These are phyloP conservation scores for Flaveria ramosissima DNA, from an alignment of 129 eudicot species.

Conservation along the genomic window DNA sequence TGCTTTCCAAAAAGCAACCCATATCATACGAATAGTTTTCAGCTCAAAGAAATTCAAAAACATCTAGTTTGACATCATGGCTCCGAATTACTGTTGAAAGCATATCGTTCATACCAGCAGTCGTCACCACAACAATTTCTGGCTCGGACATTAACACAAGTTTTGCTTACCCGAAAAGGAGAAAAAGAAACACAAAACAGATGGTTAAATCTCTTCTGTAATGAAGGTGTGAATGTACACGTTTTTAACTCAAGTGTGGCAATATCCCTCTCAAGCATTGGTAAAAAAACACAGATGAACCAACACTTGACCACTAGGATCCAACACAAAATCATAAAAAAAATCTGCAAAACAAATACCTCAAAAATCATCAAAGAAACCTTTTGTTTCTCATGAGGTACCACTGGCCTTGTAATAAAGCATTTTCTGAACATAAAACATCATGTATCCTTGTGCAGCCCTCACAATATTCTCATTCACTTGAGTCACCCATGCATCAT, in stretches of 20 bases:
- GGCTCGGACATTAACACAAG: background rate
- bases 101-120: too few species aligned
- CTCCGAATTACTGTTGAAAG: too few species aligned
- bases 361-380: constrained; percentile 10
- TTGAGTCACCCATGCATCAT: constrained; percentile 89
- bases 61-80: too few species aligned
- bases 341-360: constrained; percentile 1
- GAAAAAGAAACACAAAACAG: background rate
- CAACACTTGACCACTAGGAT: constrained; percentile 25
- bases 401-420: constrained; percentile 59
- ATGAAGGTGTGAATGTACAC: constrained; percentile 28
- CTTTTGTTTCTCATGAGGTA: constrained; percentile 31
- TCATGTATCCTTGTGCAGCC: constrained; percentile 92
- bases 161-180: background rate
- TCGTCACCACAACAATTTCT: too few species aligned
- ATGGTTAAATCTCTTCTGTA: constrained; percentile 12
- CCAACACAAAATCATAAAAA: background rate
- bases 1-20: too few species aligned
- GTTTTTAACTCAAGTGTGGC: constrained; percentile 10
- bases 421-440: constrained; percentile 95
- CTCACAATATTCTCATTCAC: constrained; percentile 78
- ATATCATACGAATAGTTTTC: too few species aligned
- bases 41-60: too few species aligned
- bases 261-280: constrained; percentile 18
- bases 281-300: constrained; percentile 20